These are phyloP conservation scores for Leishmania amazonensis DNA, from an alignment of 208 protist genomes.

Conservation along the genomic window DNA sequence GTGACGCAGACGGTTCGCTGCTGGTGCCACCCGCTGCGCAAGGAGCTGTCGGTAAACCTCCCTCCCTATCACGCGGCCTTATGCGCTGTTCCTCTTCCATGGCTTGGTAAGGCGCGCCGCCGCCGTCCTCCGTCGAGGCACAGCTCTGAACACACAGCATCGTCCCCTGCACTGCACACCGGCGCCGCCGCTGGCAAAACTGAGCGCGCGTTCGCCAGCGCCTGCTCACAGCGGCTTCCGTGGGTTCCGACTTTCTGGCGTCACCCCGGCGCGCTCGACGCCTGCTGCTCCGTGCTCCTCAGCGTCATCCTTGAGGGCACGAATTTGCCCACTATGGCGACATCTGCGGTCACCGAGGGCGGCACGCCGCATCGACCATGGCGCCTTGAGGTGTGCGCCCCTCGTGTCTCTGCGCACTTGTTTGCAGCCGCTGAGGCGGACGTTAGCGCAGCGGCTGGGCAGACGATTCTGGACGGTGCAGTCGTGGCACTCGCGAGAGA, in stretches of 20 bases:
- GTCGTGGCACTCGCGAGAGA: constrained; percentile 5
- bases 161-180: not conserved
- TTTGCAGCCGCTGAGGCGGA: not conserved
- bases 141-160: not conserved
- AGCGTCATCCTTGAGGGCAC: constrained; percentile 40
- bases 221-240: not conserved
- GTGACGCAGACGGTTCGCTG: constrained; percentile 12
- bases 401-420: not conserved
- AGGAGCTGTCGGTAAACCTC: constrained; percentile 12
- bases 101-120: not conserved
- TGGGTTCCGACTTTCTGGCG: constrained; percentile 57
- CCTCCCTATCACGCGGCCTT: constrained; percentile 29
- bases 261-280: constrained; percentile 50
- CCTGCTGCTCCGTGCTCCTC: constrained; percentile 53
- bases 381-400: not conserved
- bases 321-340: not conserved
- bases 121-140: not conserved
- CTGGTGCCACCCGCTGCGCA: constrained; percentile 18
- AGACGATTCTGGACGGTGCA: constrained; percentile 18
- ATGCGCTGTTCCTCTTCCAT: constrained; percentile 11
- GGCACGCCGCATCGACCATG: not conserved
- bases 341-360: not conserved
- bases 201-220: not conserved
- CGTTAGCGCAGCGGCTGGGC: constrained; percentile 15
- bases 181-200: not conserved